Evolutionary conservation across 2,329 filamentous ascomycete genomes (phyloP).

Genomic region (Calonectria montana): DNA sequence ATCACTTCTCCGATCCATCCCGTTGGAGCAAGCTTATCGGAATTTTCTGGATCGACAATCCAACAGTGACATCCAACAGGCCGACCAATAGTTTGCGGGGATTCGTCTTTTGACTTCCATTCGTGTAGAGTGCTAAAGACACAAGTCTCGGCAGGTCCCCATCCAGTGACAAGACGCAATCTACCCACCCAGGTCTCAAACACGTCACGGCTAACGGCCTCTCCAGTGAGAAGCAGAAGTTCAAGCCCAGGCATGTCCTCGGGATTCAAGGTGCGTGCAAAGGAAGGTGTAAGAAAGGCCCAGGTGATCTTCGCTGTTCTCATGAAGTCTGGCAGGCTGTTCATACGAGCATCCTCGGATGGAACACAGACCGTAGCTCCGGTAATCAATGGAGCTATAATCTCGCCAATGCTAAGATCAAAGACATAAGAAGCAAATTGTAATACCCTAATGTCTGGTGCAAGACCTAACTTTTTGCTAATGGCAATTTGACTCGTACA

Average conservation of each 20-base stretch:
- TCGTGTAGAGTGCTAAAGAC: conserved; percentile 21
- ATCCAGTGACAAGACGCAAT: conserved; percentile 23
- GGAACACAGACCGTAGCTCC: conserved; percentile 54
- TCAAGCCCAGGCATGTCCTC: conserved; percentile 6
- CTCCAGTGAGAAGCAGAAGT: conserved; percentile 17
- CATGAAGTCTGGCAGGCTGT: conserved; percentile 6
- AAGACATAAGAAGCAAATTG: conserved; percentile 50
- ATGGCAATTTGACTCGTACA: conserved; percentile 8
- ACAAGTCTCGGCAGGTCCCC: conserved; percentile 26
- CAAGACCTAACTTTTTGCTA: not conserved
- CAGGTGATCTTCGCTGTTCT: not conserved
- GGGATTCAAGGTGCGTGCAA: conserved; percentile 1
- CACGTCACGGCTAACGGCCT: conserved; percentile 19
- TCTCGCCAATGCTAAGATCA: conserved; percentile 51
- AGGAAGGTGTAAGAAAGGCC: conserved; percentile 10
- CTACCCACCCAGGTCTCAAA: conserved; percentile 13
- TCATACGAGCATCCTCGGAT: conserved; percentile 39
- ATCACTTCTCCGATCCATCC: conserved; percentile 42
- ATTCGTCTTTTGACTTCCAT: conserved; percentile 2
- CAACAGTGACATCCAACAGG: not conserved
- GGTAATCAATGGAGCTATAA: conserved; percentile 50
- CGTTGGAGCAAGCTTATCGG: conserved; percentile 32
- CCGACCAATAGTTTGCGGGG: conserved; percentile 38
- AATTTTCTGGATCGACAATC: conserved; percentile 1
- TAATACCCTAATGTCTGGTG: conserved; percentile 14